These are phyloP conservation scores for Ceratobasidium sp. DNA, from an alignment of 1,284 basidiomycete genomes.

Conservation along the genomic window DNA sequence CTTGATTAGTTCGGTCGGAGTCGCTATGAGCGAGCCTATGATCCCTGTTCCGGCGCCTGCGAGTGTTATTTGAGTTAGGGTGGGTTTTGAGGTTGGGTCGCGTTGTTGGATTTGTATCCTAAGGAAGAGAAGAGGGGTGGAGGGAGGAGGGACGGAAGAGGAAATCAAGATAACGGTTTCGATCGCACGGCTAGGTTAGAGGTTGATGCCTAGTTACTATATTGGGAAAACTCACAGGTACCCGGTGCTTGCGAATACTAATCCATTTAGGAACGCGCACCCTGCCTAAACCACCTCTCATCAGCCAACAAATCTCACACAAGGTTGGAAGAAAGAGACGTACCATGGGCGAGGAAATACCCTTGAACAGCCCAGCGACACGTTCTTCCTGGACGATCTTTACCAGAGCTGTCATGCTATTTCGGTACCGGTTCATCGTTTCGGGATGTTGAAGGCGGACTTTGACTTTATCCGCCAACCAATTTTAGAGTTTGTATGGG, in stretches of 20 bases:
- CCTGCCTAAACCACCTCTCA: slow-evolving; percentile 60
- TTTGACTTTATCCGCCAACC: no score
- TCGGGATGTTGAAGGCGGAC: slow-evolving; percentile 75
- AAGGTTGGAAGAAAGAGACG: slow-evolving; percentile 46
- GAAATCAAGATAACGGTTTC: not conserved
- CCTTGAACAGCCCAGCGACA: slow-evolving; percentile 73
- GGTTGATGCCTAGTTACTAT: not conserved
- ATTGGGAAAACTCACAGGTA: slow-evolving; percentile 56
- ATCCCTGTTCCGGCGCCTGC: slow-evolving; percentile 83
- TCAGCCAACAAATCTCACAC: not conserved
- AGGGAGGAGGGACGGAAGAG: not conserved
- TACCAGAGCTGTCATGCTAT: slow-evolving; percentile 66
- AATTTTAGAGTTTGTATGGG: no score
- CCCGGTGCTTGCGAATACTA: slow-evolving; percentile 79
- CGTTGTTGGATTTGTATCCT: slow-evolving; percentile 66
- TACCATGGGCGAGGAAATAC: slow-evolving; percentile 76
- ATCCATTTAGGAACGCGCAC: slow-evolving; percentile 75
- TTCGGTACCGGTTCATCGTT: slow-evolving; percentile 62
- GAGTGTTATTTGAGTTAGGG: slow-evolving; percentile 73
- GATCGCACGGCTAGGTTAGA: not conserved
- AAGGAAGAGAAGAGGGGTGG: no score
- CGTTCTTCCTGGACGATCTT: slow-evolving; percentile 75
- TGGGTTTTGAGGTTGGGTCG: slow-evolving; percentile 60
- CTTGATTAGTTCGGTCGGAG: slow-evolving; percentile 87
- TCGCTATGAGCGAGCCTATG: slow-evolving; percentile 78